phyloP scores from a whole-genome alignment of 2,329 filamentous ascomycete species.

The Pyricularia sp. region DNA sequence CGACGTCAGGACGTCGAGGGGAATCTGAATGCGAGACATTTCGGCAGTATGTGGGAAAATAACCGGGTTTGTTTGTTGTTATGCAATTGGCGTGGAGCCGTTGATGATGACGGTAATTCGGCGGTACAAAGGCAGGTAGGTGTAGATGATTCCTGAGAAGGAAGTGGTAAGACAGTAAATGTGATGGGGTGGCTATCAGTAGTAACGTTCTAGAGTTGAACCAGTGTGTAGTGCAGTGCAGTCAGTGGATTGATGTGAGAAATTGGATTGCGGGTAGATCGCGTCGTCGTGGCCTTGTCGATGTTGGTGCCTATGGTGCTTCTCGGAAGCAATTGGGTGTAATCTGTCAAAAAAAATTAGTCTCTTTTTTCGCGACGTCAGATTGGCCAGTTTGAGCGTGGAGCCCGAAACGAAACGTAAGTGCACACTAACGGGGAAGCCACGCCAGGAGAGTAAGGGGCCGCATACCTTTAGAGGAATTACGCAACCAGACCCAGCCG shows the following conservation, averaged over 20 bases:
- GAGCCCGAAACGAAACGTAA: not conserved
- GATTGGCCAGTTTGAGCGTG: not conserved
- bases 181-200: not conserved
- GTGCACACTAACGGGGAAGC: not conserved
- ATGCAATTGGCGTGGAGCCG: not conserved
- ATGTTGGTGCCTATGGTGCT: not conserved
- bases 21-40: conserved; percentile 88
- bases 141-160: not conserved
- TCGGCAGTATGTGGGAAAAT: not conserved
- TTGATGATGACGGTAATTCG: not conserved
- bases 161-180: not conserved
- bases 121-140: not conserved
- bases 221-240: not conserved
- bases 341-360: not conserved
- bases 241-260: not conserved
- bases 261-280: not conserved
- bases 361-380: not conserved
- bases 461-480: not conserved
- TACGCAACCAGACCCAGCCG: not conserved
- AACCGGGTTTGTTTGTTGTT: not conserved
- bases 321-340: not conserved
- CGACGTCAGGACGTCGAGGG: conserved; percentile 83
- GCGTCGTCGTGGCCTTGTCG: not conserved
- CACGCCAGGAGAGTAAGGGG: not conserved
- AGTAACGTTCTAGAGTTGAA: not conserved